phyloP scores from a whole-genome alignment of 2,329 filamentous ascomycete species.

The Fusarium subglutinans region DNA sequence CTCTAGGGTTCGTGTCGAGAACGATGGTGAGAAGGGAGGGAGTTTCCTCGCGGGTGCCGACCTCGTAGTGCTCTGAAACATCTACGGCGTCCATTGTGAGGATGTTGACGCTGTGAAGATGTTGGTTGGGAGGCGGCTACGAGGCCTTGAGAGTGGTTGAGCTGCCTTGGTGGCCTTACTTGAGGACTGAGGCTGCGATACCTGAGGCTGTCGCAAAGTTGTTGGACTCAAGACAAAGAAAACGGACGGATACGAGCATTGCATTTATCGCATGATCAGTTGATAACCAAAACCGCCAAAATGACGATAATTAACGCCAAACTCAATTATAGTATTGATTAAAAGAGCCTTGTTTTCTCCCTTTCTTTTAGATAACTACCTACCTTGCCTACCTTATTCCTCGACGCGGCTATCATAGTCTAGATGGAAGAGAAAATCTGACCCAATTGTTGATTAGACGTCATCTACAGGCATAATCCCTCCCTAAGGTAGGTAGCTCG shows the following conservation, averaged over 20 bases:
- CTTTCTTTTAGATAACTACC: neutral
- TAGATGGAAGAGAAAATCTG: neutral
- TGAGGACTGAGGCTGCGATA: neutral
- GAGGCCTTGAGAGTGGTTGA: constrained; percentile 39
- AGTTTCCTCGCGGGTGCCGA: constrained; percentile 62
- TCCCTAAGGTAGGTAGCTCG: too few species aligned
- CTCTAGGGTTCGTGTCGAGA: constrained; percentile 95
- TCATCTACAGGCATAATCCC: constrained; percentile 24
- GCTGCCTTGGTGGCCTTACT: neutral
- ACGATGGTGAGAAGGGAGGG: constrained; percentile 91
- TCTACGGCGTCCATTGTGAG: constrained; percentile 63
- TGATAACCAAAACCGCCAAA: neutral
- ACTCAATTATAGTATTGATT: neutral
- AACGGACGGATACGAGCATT: constrained; percentile 1
- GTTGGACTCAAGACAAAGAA: constrained; percentile 16
- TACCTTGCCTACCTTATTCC: neutral
- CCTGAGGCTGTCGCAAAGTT: constrained; percentile 1
- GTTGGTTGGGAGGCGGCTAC: constrained; percentile 42
- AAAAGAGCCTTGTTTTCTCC: neutral
- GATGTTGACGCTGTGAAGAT: constrained; percentile 29
- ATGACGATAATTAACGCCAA: constrained; percentile 1
- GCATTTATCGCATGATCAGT: neutral
- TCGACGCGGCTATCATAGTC: constrained; percentile 1
- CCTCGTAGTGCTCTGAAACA: constrained; percentile 69
- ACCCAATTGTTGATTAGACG: constrained; percentile 10